Percentiles rank a stretch among this genome's conserved stretches.
phyloP scores from a whole-genome alignment of 2,329 filamentous ascomycete genomes.

The Xylariales sp. region DNA sequence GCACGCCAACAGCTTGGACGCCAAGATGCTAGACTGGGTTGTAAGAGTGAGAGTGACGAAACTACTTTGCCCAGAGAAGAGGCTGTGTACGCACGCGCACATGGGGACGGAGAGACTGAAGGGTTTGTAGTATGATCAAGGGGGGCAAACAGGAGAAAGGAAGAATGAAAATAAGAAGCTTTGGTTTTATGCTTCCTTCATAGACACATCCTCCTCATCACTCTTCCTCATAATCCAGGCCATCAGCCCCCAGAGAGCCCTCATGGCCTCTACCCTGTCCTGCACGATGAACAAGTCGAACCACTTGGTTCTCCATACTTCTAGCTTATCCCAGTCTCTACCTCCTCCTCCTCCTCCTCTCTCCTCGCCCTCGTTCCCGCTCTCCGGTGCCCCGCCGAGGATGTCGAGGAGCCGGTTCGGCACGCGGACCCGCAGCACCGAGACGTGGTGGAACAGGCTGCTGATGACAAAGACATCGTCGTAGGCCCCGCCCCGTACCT shows the following conservation, averaged over 20 bases:
- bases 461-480: conserved; percentile 62
- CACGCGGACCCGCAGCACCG: conserved; percentile 54
- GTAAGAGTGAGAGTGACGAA: too few relatives aligned
- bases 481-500: conserved; percentile 37
- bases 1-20: too few relatives aligned
- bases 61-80: too few relatives aligned
- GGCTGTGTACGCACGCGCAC: too few relatives aligned
- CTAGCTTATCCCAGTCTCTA: conserved; percentile 46
- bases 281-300: conserved; percentile 53
- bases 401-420: conserved; percentile 48
- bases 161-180: neutral
- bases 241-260: conserved; percentile 55
- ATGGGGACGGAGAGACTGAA: too few relatives aligned
- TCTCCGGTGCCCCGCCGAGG: conserved; percentile 39
- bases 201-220: conserved; percentile 12
- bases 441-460: conserved; percentile 58
- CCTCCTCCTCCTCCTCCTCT: neutral
- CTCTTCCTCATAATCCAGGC: conserved; percentile 53
- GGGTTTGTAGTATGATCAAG: too few relatives aligned
- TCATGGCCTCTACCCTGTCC: conserved; percentile 53
- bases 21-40: too few relatives aligned
- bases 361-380: conserved; percentile 21
- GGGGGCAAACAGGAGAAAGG: too few relatives aligned
- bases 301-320: conserved; percentile 56
- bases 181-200: conserved; percentile 1